A percentile compares a stretch with the other conserved stretches of the same genome.
Conservation (phyloP, 495 filamentous ascomycete genomes). For the Diplogelasinospora grovesii region DNA sequence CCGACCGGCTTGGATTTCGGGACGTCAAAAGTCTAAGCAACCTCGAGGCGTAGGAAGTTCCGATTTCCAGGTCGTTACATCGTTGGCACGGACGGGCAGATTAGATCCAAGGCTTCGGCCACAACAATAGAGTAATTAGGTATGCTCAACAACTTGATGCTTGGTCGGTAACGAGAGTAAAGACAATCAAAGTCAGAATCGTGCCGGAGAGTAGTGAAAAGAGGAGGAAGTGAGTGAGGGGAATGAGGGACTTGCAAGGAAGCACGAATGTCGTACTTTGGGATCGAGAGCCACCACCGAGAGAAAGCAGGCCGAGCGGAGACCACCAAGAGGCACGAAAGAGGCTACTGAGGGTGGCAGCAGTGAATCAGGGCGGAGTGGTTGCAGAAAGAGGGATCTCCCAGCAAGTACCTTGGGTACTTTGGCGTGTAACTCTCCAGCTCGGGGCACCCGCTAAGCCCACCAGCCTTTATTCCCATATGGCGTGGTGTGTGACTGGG, state of each 20-base stretch:
- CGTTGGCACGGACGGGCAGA: background rate
- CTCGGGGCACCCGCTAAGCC: conserved; percentile 13
- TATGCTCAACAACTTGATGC: no score
- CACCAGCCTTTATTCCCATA: conserved; percentile 21
- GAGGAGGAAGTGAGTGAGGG: conserved; percentile 7
- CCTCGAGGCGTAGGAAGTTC: background rate
- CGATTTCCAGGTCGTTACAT: background rate
- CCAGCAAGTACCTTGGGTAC: conserved; percentile 10
- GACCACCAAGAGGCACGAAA: conserved; percentile 12
- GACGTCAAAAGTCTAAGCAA: background rate
- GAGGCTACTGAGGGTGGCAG: conserved; percentile 12
- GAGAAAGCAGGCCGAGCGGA: conserved; percentile 3
- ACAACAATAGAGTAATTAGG: no score
- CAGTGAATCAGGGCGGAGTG: conserved; percentile 8
- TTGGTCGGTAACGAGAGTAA: no score
- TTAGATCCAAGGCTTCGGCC: background rate
- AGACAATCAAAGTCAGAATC: no score
- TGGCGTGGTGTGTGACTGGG: conserved; percentile 9
- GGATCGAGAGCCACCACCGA: conserved; percentile 3
- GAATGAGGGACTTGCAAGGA: conserved; percentile 3
- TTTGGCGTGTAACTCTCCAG: conserved; percentile 6
- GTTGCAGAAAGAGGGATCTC: conserved; percentile 9
- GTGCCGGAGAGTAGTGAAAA: background rate
- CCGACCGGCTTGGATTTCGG: background rate
- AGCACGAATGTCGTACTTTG: conserved; percentile 7